phyloP scores from a whole-genome alignment of 768 basidiomycete species.

The Candolleomyces efflorescens region DNA sequence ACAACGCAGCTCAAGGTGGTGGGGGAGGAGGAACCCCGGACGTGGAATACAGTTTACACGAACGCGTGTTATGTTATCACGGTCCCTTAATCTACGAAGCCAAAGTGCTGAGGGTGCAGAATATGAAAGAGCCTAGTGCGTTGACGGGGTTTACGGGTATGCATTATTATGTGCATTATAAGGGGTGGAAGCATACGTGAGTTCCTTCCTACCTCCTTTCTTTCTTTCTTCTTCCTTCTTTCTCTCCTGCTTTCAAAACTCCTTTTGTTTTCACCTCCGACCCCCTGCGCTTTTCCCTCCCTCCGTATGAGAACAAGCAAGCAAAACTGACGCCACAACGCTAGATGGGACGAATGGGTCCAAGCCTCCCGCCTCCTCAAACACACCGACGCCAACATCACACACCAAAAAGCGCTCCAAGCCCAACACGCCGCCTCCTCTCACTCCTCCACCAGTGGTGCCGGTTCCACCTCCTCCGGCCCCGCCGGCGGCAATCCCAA shows the following conservation, averaged over 20 bases:
- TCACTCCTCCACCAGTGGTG: background rate
- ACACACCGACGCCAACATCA: conserved; percentile 74
- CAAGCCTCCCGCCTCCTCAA: conserved; percentile 78
- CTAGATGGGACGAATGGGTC: conserved; percentile 98
- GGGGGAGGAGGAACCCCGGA: background rate
- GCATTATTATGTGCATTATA: conserved; percentile 97
- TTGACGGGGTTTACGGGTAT: conserved; percentile 60
- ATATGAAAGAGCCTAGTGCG: conserved; percentile 60
- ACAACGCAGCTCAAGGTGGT: no score
- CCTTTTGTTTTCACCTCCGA: background rate
- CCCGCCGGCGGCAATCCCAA: conserved; percentile 15
- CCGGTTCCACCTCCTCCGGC: background rate
- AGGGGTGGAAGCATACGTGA: conserved; percentile 98
- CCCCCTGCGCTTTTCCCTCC: background rate
- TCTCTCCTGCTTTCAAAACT: background rate
- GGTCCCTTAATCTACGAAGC: conserved; percentile 96
- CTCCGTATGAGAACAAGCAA: background rate
- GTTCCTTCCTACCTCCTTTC: conserved; percentile 19
- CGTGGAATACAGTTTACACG: conserved; percentile 46
- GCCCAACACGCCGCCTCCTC: background rate
- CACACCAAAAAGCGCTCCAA: conserved; percentile 68
- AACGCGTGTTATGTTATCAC: conserved; percentile 90
- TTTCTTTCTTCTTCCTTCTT: background rate
- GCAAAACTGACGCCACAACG: background rate
- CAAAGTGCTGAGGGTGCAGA: conserved; percentile 71